Base-by-base conservation (phyloP, 2,329 filamentous ascomycete species). In the Cladobotryum mycophilum region DNA sequence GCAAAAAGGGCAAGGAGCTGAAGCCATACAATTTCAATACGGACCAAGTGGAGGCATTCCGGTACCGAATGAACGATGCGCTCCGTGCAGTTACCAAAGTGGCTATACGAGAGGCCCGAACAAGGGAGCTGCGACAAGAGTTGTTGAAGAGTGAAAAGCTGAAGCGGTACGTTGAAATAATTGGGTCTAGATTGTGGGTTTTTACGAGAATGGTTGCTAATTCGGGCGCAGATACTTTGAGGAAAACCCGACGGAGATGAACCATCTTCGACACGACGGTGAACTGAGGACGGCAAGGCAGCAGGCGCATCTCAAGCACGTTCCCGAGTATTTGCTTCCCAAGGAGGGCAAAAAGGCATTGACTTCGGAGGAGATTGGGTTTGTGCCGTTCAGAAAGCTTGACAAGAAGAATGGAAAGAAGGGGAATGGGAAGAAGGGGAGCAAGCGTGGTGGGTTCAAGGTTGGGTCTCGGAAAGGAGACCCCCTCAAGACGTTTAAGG, bases 1-100 rank as follows among this genome's bases (percentile, higher is more conserved):
- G 74, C 12, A 90, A 92, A 66, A 81, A 82, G 53, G 88, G 85
- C 53, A 85, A 89, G 58, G 86, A 89, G 63, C 76, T 97, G 33
- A 88, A 93, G 65, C 88, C 90, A 11, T 99, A 96, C 73, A 84
- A 86, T 60, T 96, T 99, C 64, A 91, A 96, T 70, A 95, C 95
- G 85, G 84, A 86, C 64, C 89, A 95, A 63, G 84, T 99, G 18
- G 90, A 96, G 58, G 88, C 88, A 3, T 97, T 99, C 75, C 80
- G 92, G 17, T 99, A 99, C 70, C 86, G 93, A 58, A 89, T 96
- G 81, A 88, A 89, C 48, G 93, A 97, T 66, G 93, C 92, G 0
- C 74, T 99, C 38, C 82, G 91, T 55, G 86, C 90, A 0, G 90
- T 99, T 2, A 99, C 93, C 9, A 84, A 88, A 52, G 86, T 95